Evolutionary conservation across 768 basidiomycete species (phyloP).

Genomic region (Lactarius deliciosus): DNA sequence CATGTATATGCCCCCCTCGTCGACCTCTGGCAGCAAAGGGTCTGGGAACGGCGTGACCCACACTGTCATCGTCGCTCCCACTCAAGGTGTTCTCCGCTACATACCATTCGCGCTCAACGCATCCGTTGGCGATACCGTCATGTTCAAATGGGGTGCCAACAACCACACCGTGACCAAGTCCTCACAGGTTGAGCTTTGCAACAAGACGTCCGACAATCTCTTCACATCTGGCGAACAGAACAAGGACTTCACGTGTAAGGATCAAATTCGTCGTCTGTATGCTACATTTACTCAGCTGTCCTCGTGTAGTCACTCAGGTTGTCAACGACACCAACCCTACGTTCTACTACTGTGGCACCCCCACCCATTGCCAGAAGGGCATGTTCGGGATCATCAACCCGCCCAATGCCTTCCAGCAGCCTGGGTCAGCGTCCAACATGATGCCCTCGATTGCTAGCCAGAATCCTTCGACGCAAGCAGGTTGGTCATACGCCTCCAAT

Average conservation of each 20-base stretch:
- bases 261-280: not conserved
- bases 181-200: conserved; percentile 66
- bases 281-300: conserved; percentile 29
- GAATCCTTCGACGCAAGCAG: conserved; percentile 55
- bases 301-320: conserved; percentile 53
- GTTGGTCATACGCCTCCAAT: conserved; percentile 50
- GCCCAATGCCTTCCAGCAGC: conserved; percentile 46
- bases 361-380: conserved; percentile 74
- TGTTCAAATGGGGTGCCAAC: conserved; percentile 76
- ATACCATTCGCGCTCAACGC: conserved; percentile 76
- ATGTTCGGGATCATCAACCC: conserved; percentile 86
- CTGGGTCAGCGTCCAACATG: conserved; percentile 51
- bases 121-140: conserved; percentile 72
- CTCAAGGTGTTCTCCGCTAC: conserved; percentile 71
- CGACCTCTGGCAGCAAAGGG: conserved; percentile 40
- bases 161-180: conserved; percentile 84
- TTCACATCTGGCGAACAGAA: conserved; percentile 69
- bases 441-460: conserved; percentile 44
- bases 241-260: conserved; percentile 57
- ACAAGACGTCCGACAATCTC: conserved; percentile 56
- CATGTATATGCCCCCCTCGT: conserved; percentile 34
- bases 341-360: conserved; percentile 73
- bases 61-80: conserved; percentile 77
- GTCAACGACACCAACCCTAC: conserved; percentile 73
- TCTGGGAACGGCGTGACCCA: conserved; percentile 52